phyloP scores from a whole-genome alignment of 495 filamentous ascomycete species.

The Stereocaulon alpinum region DNA sequence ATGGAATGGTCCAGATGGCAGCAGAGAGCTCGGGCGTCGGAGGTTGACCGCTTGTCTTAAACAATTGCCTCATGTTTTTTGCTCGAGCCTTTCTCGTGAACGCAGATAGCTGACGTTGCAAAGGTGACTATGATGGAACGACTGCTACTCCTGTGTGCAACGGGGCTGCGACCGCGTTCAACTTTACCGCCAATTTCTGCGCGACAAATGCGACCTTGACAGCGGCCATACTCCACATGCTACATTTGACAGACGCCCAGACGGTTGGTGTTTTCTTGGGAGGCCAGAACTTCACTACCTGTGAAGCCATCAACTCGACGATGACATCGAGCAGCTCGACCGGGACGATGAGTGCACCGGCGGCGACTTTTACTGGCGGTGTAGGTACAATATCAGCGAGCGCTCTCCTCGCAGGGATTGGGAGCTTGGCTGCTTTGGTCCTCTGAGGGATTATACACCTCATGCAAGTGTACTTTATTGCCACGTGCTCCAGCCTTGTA shows the following conservation, averaged over 20 bases:
- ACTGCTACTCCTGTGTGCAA: conserved; percentile 19
- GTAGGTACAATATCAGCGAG: not conserved
- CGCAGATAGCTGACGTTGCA: not conserved
- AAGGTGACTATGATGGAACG: conserved; percentile 2
- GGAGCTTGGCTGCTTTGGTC: not conserved
- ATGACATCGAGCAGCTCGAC: not conserved
- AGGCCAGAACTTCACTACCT: conserved; percentile 21
- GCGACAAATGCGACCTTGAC: not conserved
- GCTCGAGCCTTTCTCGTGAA: too few relatives aligned
- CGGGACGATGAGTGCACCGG: not conserved
- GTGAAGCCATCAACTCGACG: conserved; percentile 7
- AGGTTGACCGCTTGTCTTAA: too few relatives aligned
- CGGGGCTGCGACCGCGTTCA: conserved; percentile 18
- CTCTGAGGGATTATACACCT: not conserved
- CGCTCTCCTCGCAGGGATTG: not conserved
- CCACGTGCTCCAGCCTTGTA: too few relatives aligned
- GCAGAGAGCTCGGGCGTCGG: too few relatives aligned
- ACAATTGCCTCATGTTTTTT: too few relatives aligned
- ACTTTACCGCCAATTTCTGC: conserved; percentile 23
- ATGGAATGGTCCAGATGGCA: too few relatives aligned
- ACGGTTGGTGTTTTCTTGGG: conserved; percentile 20
- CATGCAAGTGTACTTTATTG: too few relatives aligned
- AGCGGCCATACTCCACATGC: conserved; percentile 3
- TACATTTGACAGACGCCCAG: conserved; percentile 6
- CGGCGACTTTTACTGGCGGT: not conserved